A percentile compares a stretch with the other conserved stretches of the same genome.
Conservation (phyloP, 805 yeast genomes). For the Candida incommunis region DNA sequence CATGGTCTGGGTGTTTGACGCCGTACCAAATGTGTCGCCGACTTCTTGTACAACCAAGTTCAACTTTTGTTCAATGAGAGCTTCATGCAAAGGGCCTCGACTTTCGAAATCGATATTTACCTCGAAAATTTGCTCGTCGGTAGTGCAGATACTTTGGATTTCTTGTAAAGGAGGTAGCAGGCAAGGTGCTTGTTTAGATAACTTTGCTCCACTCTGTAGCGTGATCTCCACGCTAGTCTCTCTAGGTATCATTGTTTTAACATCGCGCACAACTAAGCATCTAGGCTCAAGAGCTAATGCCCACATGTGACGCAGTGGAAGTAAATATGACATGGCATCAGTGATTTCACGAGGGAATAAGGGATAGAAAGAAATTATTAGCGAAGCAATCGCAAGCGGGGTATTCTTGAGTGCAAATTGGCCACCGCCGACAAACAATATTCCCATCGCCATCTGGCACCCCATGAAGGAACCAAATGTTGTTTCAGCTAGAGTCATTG, state of each 20-base stretch:
- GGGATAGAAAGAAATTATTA: conserved; percentile 70
- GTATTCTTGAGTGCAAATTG: conserved; percentile 65
- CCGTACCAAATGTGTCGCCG: conserved; percentile 5
- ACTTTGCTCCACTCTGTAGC: conserved; percentile 25
- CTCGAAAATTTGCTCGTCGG: conserved; percentile 37
- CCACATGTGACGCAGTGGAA: conserved; percentile 86
- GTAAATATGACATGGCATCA: conserved; percentile 51
- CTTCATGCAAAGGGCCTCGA: conserved; percentile 20
- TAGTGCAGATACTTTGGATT: conserved; percentile 34
- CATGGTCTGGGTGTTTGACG: background rate
- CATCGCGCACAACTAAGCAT: conserved; percentile 66
- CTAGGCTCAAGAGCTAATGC: conserved; percentile 67
- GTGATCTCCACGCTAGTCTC: conserved; percentile 29
- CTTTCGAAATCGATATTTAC: conserved; percentile 30
- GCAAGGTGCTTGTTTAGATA: conserved; percentile 42
- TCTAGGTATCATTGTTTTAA: conserved; percentile 42
- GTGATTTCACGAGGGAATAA: conserved; percentile 33
- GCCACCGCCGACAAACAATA: conserved; percentile 83
- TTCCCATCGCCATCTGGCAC: conserved; percentile 69
- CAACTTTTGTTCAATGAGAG: conserved; percentile 28
- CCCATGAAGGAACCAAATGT: conserved; percentile 66
- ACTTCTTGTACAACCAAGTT: conserved; percentile 37
- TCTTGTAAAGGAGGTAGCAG: conserved; percentile 45
- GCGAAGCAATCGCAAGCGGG: conserved; percentile 49
- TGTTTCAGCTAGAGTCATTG: conserved; percentile 23